Conservation (phyloP, 257 asterid species). For the Penstemon newberryi region DNA sequence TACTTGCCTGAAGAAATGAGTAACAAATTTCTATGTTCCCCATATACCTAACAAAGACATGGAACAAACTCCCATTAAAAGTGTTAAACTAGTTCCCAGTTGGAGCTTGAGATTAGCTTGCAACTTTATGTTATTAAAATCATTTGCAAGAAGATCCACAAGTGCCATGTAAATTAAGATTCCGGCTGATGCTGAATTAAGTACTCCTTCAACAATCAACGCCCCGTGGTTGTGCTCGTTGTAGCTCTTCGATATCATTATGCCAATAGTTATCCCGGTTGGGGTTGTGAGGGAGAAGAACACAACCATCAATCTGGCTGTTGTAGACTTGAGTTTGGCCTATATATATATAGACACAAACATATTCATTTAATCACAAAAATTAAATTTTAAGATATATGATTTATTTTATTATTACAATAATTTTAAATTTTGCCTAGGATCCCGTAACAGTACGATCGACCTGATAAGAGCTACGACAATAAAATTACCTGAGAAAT, state of each 20-base stretch:
- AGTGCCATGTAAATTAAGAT: neutral
- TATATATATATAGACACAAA: neutral
- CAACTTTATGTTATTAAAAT: neutral
- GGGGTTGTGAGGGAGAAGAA: conserved; percentile 19
- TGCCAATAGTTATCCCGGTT: conserved; percentile 4
- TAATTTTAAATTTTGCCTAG: neutral
- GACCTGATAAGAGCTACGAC: neutral
- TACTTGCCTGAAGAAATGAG: too few species aligned
- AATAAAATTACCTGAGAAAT: conserved; percentile 44
- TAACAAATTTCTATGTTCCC: neutral
- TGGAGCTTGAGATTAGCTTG: neutral
- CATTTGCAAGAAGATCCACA: neutral
- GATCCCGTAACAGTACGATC: too few species aligned
- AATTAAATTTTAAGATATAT: neutral
- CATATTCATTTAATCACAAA: neutral
- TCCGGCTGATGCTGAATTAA: neutral
- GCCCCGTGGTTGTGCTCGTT: neutral
- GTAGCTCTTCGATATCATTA: neutral
- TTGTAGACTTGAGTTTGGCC: neutral
- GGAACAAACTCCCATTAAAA: neutral
- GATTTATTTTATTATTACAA: neutral
- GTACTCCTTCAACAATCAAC: neutral
- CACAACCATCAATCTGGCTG: neutral
- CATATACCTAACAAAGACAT: neutral
- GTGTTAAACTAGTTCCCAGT: neutral